A percentile compares a stretch with the other conserved stretches of the same genome.
phyloP scores from a whole-genome alignment of 192 early-diverging fungal genomes.

The Helicostylum pulchrum region DNA sequence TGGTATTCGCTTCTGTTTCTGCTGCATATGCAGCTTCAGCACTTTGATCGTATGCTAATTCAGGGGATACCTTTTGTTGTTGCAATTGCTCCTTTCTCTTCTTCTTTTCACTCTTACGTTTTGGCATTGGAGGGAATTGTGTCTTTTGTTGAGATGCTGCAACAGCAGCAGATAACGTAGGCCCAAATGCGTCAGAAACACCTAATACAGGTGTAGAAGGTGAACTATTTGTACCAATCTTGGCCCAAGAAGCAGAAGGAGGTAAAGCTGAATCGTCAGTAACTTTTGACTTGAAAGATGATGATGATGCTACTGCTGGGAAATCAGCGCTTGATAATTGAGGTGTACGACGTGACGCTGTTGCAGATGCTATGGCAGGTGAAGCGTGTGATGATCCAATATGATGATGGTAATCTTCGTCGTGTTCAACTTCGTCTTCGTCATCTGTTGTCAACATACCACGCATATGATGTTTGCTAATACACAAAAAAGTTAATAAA shows the following conservation, averaged over 20 bases:
- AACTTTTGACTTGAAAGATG: not conserved
- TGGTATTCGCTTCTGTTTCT: not conserved
- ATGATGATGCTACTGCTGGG: not conserved
- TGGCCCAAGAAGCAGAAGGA: constrained; percentile 61
- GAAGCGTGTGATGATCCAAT: not conserved
- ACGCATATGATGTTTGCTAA: constrained; percentile 46
- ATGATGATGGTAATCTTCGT: not conserved
- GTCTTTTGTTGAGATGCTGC: constrained; percentile 31
- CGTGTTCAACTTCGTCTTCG: constrained; percentile 18
- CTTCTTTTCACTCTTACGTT: constrained; percentile 29
- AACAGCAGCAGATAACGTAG: constrained; percentile 30
- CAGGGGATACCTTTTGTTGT: not conserved
- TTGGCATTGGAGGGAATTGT: constrained; percentile 6
- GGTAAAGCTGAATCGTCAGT: constrained; percentile 44
- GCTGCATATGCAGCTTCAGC: not conserved
- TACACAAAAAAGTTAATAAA: not conserved
- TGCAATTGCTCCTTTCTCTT: constrained; percentile 23
- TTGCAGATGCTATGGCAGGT: not conserved
- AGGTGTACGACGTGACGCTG: not conserved
- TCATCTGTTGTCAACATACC: constrained; percentile 35
- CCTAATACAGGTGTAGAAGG: constrained; percentile 31
- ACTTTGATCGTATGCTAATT: not conserved
- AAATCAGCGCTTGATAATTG: not conserved
- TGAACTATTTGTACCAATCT: constrained; percentile 19
- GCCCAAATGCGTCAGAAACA: constrained; percentile 37